Base-by-base conservation (phyloP, 495 filamentous ascomycete genomes). In the Aspergillus haitiensis region DNA sequence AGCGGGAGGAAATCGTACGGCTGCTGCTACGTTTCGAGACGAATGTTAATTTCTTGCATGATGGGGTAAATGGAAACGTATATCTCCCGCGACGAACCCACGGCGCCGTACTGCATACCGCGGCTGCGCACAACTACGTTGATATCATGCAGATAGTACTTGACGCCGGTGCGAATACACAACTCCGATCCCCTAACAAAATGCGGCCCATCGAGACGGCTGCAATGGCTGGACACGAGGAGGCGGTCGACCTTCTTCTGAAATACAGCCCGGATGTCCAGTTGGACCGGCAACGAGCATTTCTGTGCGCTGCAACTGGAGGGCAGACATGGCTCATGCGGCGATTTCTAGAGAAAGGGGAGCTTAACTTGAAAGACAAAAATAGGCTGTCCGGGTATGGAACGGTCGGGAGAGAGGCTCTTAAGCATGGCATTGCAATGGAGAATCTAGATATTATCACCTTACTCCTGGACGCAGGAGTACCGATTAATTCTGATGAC, bases 1-100 rank as follows among this genome's bases (percentile, higher is more conserved):
- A 42, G 18, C 52, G 40, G 31, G 36, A 40, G 32, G 52, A 35
- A 55, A 32, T 55, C 13, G 36, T 55, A 21, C 52, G 44, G 40
- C 42, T 55, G 52, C 52, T 55, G 13, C 52, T 55, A 32, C 18
- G 33, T 9, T 0, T 15, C 8, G 39, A 15, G 15, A 15, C 9
- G 39, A 11, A 42, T 12, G 39, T 42, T 15, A 42, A 42, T 15
- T 42, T 42, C 39, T 15, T 11, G 5, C 39, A 42, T 9, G 12
- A 42, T 15, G 12, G 9, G 5, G 5, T 15, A 11, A 15, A 2
- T 9, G 39, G 15, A 11, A 11, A 42, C 9, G 9, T 12, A 5
- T 11, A 42, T 11, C 39, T 42, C 39, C 39, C 39, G 4, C 6
- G 9, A 42, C 39, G 39, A 11, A 42, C 12, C 12, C 6, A 42